Evolutionary conservation across 495 filamentous ascomycete genomes (phyloP).

Genomic region (Penicillium ochrochloron): DNA sequence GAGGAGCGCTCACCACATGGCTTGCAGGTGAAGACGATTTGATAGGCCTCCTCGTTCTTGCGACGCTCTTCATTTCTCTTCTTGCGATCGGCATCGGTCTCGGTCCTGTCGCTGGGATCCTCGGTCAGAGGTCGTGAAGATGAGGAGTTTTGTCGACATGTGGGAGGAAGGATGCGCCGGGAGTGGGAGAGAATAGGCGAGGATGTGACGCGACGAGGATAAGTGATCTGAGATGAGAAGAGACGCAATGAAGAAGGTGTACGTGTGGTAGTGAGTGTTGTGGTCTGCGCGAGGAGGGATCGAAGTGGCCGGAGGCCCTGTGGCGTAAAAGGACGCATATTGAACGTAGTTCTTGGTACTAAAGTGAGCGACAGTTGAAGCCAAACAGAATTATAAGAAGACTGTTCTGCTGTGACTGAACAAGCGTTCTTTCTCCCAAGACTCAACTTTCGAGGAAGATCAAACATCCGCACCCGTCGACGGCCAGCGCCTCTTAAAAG

Average conservation of each 20-base stretch:
- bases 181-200: conserved; percentile 9
- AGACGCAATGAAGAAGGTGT: conserved; percentile 19
- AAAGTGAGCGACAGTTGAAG: background rate
- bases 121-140: conserved; percentile 39
- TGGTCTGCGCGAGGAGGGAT: conserved; percentile 16
- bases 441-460: background rate
- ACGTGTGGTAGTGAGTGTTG: conserved; percentile 16
- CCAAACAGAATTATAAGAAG: background rate
- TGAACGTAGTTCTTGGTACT: background rate
- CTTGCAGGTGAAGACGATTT: conserved; percentile 89
- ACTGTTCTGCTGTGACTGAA: background rate
- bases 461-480: background rate
- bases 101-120: conserved; percentile 21
- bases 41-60: conserved; percentile 70
- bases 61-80: conserved; percentile 40
- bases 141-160: conserved; percentile 39
- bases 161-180: conserved; percentile 11
- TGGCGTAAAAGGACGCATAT: conserved; percentile 29
- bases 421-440: background rate
- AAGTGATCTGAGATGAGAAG: conserved; percentile 21
- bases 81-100: conserved; percentile 37
- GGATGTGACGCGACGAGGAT: conserved; percentile 7
- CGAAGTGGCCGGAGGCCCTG: conserved; percentile 28
- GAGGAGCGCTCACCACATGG: conserved; percentile 76
- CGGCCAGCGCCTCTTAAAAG: background rate